Conservation (phyloP, 768 basidiomycete genomes). For the Tulasnella sp. region DNA sequence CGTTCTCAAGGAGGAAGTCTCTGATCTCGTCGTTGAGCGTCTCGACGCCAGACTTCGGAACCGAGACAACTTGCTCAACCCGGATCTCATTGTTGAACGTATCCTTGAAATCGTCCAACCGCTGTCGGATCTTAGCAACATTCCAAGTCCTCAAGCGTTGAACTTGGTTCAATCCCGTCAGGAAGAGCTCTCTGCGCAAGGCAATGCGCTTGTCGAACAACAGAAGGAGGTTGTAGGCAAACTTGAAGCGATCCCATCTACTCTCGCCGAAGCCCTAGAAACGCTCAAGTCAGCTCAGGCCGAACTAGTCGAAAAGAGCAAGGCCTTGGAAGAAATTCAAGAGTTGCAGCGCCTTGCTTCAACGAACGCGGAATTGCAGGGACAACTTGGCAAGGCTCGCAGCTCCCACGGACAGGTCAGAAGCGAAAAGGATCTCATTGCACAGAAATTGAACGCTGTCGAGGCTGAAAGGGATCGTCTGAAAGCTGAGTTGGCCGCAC, state of each 20-base stretch:
- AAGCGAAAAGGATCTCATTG: slow-evolving; percentile 65
- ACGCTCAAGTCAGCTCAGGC: slow-evolving; percentile 38
- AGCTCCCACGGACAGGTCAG: slow-evolving; percentile 61
- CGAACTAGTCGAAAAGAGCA: slow-evolving; percentile 48
- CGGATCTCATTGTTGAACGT: slow-evolving; percentile 24
- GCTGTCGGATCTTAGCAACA: slow-evolving; percentile 26
- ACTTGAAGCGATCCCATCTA: slow-evolving; percentile 37
- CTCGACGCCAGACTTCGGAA: slow-evolving; percentile 69
- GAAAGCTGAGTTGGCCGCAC: slow-evolving; percentile 41
- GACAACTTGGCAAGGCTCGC: slow-evolving; percentile 66
- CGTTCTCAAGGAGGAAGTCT: slow-evolving; percentile 80
- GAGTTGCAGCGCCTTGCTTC: slow-evolving; percentile 45
- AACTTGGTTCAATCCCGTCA: slow-evolving; percentile 6
- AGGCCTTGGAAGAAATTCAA: slow-evolving; percentile 49
- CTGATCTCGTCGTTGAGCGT: slow-evolving; percentile 76
- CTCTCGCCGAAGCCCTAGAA: slow-evolving; percentile 34
- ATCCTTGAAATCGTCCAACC: slow-evolving; percentile 42
- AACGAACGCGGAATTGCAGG: slow-evolving; percentile 52
- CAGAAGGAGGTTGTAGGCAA: slow-evolving; percentile 37
- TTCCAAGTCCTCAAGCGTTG: slow-evolving; percentile 1
- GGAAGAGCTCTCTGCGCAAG: slow-evolving; percentile 8
- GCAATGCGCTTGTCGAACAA: slow-evolving; percentile 26
- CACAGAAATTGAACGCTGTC: slow-evolving; percentile 43
- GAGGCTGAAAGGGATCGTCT: slow-evolving; percentile 57
- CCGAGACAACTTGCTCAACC: slow-evolving; percentile 39